Base-by-base conservation (phyloP, 495 filamentous ascomycete genomes). In the Daldinia concentrica region DNA sequence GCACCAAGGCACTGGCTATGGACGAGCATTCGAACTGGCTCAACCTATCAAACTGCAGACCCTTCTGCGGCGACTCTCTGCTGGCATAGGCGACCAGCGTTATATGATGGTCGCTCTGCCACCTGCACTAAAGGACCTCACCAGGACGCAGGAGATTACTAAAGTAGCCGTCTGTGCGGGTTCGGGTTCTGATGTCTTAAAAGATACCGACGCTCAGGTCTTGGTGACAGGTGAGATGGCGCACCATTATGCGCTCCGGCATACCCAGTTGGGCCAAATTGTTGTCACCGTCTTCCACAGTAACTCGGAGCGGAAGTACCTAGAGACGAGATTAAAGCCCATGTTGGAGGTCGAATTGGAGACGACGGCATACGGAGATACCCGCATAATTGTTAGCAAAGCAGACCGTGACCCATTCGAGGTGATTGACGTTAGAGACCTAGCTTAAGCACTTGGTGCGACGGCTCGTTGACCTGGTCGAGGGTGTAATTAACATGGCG, bases 181-280 rank as follows among this genome's bases (percentile, higher is more conserved):
- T 0, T 93, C 90, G 1, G 95, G 95, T 0, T 88, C 87, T 3
- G 86, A 88, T 34, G 82, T 97, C 12, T 86, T 99, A 64, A 85
- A 90, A 56, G 85, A 89, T 58, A 82, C 89, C 17, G 82, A 86
- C 26, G 85, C 90, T 4, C 93, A 98, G 76, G 80, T 98, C 27
- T 79, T 94, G 0, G 91, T 98, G 65, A 98, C 95, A 0, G 95
- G 95, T 7, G 95, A 99, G 78, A 87, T 98, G 86, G 90, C 87
- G 58, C 95, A 99, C 78, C 95, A 99, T 76, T 90, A 95, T 65
- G 91, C 95, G 11, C 85, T 99, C 43, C 88, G 91, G 32, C 90
- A 92, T 24, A 93, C 90, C 30, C 95, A 98, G 84, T 85, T 86
- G n/a, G 95, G 95, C n/a, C 90, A 90, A 64, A 89, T 86, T 62